These are phyloP conservation scores for Fusarium sp. DNA, from an alignment of 2,329 filamentous ascomycete species.

Conservation along the genomic window DNA sequence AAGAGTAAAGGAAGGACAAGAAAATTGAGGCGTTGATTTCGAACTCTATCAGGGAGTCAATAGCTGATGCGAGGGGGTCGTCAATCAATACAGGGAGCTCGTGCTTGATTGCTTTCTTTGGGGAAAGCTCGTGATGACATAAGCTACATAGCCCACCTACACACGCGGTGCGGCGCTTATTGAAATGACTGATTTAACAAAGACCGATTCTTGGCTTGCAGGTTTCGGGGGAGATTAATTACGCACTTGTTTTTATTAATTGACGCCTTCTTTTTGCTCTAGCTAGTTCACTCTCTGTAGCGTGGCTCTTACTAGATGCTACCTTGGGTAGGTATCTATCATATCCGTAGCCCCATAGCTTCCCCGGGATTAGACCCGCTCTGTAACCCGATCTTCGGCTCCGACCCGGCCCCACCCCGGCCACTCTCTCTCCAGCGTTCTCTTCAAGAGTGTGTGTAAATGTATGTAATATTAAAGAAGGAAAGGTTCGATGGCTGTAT, in stretches of 20 bases:
- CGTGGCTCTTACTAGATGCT: not conserved
- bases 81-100: constrained; percentile 20
- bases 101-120: constrained; percentile 30
- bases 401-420: not conserved
- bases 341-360: not conserved
- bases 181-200: constrained; percentile 1
- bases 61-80: constrained; percentile 29
- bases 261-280: not conserved
- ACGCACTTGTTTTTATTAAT: not conserved
- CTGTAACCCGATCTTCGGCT: not conserved
- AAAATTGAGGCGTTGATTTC: constrained; percentile 19
- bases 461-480: not conserved
- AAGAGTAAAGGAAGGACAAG: constrained; percentile 5
- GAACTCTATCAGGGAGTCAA: constrained; percentile 39
- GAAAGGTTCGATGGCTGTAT: not conserved
- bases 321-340: not conserved
- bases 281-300: not conserved
- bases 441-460: not conserved
- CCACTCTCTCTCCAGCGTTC: not conserved
- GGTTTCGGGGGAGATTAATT: not conserved
- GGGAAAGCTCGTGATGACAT: constrained; percentile 39
- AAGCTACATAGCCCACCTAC: constrained; percentile 21
- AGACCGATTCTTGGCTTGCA: not conserved
- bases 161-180: not conserved
- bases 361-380: not conserved